phyloP scores from a whole-genome alignment of 495 filamentous ascomycete genomes.

The Penicillium macrosclerotiorum region DNA sequence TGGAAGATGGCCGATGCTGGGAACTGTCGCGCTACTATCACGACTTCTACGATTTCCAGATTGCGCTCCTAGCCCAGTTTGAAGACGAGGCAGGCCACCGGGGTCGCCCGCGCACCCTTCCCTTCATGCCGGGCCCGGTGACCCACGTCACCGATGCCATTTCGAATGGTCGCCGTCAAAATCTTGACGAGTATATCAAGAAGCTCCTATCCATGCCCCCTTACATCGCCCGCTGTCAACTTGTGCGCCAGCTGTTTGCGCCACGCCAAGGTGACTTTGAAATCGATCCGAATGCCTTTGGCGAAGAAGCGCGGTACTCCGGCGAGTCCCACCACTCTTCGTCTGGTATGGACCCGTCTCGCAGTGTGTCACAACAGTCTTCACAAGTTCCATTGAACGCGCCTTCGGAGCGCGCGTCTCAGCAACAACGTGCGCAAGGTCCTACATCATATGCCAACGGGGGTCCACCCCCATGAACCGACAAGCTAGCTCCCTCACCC shows the following conservation, averaged over 20 bases:
- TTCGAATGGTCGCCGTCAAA: slow-evolving; percentile 85
- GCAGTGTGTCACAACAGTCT: slow-evolving; percentile 68
- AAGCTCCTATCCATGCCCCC: slow-evolving; percentile 78
- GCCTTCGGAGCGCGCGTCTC: slow-evolving; percentile 56
- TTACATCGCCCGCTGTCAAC: slow-evolving; percentile 75
- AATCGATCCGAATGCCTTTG: slow-evolving; percentile 66
- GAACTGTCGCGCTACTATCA: slow-evolving; percentile 92
- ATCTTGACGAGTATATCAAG: slow-evolving; percentile 92
- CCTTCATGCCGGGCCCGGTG: slow-evolving; percentile 98
- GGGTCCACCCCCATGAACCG: slow-evolving; percentile 59
- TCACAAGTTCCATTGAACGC: slow-evolving; percentile 69
- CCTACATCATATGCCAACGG: slow-evolving; percentile 42
- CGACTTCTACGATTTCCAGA: slow-evolving; percentile 99
- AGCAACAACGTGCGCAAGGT: slow-evolving; percentile 57
- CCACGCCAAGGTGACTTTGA: slow-evolving; percentile 91
- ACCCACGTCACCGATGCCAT: slow-evolving; percentile 97
- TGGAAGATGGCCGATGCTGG: slow-evolving; percentile 92
- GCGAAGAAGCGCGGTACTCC: slow-evolving; percentile 69
- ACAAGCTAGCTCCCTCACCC: slow-evolving; percentile 71
- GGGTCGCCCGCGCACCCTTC: slow-evolving; percentile 72
- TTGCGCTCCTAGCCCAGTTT: slow-evolving; percentile 88
- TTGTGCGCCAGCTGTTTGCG: slow-evolving; percentile 87
- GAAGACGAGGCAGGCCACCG: slow-evolving; percentile 87
- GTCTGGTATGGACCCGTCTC: slow-evolving; percentile 50
- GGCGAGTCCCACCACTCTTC: slow-evolving; percentile 72